phyloP scores from a whole-genome alignment of 164 flowering plant species.

The Piper betle region DNA sequence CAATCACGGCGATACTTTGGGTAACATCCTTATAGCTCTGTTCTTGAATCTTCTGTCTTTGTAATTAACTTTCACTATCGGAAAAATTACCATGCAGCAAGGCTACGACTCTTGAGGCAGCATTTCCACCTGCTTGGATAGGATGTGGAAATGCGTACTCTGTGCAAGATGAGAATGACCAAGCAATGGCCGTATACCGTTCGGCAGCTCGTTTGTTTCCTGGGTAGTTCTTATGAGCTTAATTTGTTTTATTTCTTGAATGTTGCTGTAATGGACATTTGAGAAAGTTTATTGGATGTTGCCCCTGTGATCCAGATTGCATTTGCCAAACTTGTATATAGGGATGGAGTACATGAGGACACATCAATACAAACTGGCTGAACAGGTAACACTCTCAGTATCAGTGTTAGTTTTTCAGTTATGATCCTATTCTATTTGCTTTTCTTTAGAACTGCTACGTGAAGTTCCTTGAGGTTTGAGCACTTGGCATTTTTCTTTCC shows the following conservation, averaged over 20 bases:
- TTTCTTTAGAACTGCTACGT: neutral
- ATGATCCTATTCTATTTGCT: neutral
- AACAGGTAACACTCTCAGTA: constrained; percentile 33
- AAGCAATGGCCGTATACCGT: constrained; percentile 92
- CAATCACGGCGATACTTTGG: constrained; percentile 86
- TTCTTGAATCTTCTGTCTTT: neutral
- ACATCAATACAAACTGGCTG: constrained; percentile 88
- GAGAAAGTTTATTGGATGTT: constrained; percentile 2
- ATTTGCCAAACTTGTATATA: constrained; percentile 81
- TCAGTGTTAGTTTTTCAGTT: neutral
- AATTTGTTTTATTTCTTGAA: neutral
- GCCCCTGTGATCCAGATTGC: constrained; percentile 75
- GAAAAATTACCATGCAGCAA: constrained; percentile 38
- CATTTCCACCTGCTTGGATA: constrained; percentile 86
- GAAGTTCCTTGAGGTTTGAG: neutral
- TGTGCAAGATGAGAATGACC: constrained; percentile 96
- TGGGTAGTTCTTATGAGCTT: constrained; percentile 43
- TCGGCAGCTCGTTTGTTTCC: constrained; percentile 97
- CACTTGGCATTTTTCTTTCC: neutral
- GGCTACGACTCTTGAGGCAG: constrained; percentile 78
- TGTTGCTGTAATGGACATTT: neutral
- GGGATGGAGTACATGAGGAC: constrained; percentile 99
- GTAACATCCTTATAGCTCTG: constrained; percentile 19
- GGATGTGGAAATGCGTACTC: constrained; percentile 94
- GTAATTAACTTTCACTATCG: neutral